These are phyloP conservation scores for Centrapalus pauciflorus DNA, from an alignment of 129 eudicot species.

Conservation along the genomic window DNA sequence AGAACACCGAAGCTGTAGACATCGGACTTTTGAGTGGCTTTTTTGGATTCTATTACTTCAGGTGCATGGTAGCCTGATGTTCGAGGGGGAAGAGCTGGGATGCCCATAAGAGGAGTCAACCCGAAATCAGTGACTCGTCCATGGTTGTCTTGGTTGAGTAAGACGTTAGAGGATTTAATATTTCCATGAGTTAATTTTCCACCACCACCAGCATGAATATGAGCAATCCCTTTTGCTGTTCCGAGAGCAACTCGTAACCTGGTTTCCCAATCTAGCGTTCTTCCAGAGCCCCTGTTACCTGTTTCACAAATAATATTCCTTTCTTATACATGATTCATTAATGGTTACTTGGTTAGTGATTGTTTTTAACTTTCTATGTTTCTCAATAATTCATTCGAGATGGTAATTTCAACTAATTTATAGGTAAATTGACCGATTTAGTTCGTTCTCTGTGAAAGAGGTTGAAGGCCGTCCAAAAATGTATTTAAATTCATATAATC, in stretches of 20 bases:
- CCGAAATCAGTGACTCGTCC: slow-evolving; percentile 73
- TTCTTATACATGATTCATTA: background rate
- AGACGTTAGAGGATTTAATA: slow-evolving; percentile 74
- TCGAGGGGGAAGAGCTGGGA: slow-evolving; percentile 50
- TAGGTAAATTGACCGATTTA: no score
- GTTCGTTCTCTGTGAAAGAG: no score
- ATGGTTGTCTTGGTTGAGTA: slow-evolving; percentile 51
- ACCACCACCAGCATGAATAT: slow-evolving; percentile 52
- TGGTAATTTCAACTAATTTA: no score
- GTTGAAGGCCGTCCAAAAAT: no score
- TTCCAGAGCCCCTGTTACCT: slow-evolving; percentile 66
- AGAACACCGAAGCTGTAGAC: slow-evolving; percentile 88
- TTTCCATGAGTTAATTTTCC: slow-evolving; percentile 69
- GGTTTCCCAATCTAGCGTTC: slow-evolving; percentile 71
- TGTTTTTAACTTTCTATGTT: no score
- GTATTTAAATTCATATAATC: no score
- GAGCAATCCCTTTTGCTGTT: slow-evolving; percentile 76
- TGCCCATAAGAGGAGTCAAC: slow-evolving; percentile 56
- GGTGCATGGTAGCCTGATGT: slow-evolving; percentile 78
- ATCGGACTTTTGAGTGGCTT: slow-evolving; percentile 63
- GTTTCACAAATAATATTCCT: background rate
- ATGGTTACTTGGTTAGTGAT: no score
- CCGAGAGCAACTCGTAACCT: slow-evolving; percentile 56
- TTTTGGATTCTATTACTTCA: slow-evolving; percentile 50
- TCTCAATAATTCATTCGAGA: no score